Evolutionary conservation across 768 basidiomycete species (phyloP).

Genomic region (Phylloporus sp.): DNA sequence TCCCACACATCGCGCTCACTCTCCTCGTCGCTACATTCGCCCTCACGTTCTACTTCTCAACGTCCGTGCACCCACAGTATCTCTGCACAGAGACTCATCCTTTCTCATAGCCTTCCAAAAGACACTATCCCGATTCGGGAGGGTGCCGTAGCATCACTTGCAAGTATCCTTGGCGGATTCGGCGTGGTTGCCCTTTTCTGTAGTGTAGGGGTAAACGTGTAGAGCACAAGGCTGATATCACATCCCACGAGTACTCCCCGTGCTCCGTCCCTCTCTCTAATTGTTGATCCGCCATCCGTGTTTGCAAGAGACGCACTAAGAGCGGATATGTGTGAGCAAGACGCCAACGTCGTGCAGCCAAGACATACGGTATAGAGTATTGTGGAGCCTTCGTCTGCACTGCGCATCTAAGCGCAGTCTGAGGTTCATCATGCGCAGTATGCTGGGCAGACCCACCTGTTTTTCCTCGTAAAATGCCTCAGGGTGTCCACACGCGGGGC

Average conservation of each 20-base stretch:
- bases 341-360: not conserved
- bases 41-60: conserved; percentile 91
- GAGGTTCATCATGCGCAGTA: not conserved
- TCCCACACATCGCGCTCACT: conserved; percentile 73
- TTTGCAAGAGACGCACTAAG: conserved; percentile 70
- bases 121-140: conserved; percentile 63
- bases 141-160: conserved; percentile 61
- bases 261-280: conserved; percentile 27
- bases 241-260: not conserved
- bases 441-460: conserved; percentile 50
- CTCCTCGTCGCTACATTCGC: conserved; percentile 72
- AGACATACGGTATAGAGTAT: conserved; percentile 85
- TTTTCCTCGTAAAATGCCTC: conserved; percentile 87
- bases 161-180: conserved; percentile 80
- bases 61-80: conserved; percentile 41
- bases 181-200: conserved; percentile 84
- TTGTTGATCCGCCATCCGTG: conserved; percentile 84
- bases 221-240: conserved; percentile 15
- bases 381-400: conserved; percentile 93
- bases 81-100: conserved; percentile 1
- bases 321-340: conserved; percentile 7
- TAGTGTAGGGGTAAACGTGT: conserved; percentile 29
- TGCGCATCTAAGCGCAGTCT: conserved; percentile 54
- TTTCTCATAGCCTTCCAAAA: conserved; percentile 65
- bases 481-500: conserved; percentile 80